Percentiles rank a stretch among this genome's conserved stretches.
Evolutionary conservation across 257 asterid species (phyloP).

Genomic region (Scutellaria baicalensis): DNA sequence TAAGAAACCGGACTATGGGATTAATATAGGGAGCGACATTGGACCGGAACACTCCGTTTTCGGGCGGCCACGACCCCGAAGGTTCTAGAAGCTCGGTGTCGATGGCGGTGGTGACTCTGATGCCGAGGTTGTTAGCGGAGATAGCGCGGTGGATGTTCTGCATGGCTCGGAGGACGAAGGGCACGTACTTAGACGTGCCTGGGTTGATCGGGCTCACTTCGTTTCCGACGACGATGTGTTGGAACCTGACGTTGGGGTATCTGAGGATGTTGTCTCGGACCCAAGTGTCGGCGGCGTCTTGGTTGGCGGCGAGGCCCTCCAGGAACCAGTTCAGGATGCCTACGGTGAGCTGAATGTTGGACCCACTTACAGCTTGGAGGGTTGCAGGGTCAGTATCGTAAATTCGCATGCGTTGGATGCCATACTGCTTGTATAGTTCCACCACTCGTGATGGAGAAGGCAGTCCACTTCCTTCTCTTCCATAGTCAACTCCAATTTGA

Average conservation of each 20-base stretch:
- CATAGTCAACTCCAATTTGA: slow-evolving; percentile 16
- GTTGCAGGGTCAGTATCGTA: slow-evolving; percentile 11
- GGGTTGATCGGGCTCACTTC: slow-evolving; percentile 16
- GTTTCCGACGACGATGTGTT: slow-evolving; percentile 24
- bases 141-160: slow-evolving; percentile 6
- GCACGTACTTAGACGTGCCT: background rate
- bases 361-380: slow-evolving; percentile 14
- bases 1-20: slow-evolving; percentile 2
- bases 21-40: background rate
- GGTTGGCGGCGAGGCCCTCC: slow-evolving; percentile 3
- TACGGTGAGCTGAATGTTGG: background rate
- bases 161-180: slow-evolving; percentile 18
- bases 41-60: background rate
- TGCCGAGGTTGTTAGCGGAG: background rate
- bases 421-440: slow-evolving; percentile 7
- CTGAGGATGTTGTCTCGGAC: slow-evolving; percentile 5
- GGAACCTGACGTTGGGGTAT: background rate
- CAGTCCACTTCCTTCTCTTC: slow-evolving; percentile 9
- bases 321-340: slow-evolving; percentile 12
- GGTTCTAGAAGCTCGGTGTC: background rate
- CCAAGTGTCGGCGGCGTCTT: slow-evolving; percentile 22
- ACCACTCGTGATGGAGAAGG: slow-evolving; percentile 21
- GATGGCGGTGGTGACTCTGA: slow-evolving; percentile 9
- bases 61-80: background rate
- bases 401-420: slow-evolving; percentile 23